These are phyloP conservation scores for Aureobasidium sp. DNA, from an alignment of 2,329 filamentous ascomycete species.

Conservation along the genomic window DNA sequence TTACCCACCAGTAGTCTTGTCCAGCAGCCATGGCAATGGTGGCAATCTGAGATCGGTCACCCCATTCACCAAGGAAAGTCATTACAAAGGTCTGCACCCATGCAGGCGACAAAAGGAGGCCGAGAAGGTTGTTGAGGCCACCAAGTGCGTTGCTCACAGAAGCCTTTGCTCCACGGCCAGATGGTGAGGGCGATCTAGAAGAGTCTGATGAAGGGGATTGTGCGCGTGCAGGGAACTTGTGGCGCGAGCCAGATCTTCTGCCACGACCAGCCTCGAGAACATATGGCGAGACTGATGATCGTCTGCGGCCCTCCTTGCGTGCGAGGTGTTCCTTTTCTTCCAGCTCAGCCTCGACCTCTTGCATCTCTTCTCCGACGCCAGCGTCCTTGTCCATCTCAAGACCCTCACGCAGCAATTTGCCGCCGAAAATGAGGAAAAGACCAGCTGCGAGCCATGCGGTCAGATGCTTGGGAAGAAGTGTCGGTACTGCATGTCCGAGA, in stretches of 20 bases:
- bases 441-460: constrained; percentile 80
- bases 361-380: constrained; percentile 94
- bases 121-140: constrained; percentile 79
- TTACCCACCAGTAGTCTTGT: constrained; percentile 99
- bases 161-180: constrained; percentile 22
- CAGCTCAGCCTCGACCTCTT: constrained; percentile 89
- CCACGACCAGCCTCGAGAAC: constrained; percentile 72
- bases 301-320: constrained; percentile 55
- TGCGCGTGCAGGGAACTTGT: constrained; percentile 19
- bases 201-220: constrained; percentile 16
- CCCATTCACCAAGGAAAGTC: constrained; percentile 98
- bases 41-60: constrained; percentile 93
- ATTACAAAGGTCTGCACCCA: constrained; percentile 99
- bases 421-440: constrained; percentile 69
- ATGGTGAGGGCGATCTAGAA: constrained; percentile 13
- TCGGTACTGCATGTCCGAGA: constrained; percentile 84
- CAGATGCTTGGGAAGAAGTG: constrained; percentile 80
- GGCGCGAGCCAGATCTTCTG: constrained; percentile 56
- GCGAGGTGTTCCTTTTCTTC: constrained; percentile 83
- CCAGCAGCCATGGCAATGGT: constrained; percentile 98
- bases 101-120: constrained; percentile 81
- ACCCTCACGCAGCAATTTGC: constrained; percentile 64
- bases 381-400: constrained; percentile 83
- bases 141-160: constrained; percentile 46
- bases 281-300: constrained; percentile 62